Percentiles rank a stretch among this genome's conserved stretches.
Evolutionary conservation across 1,284 basidiomycete species (phyloP).

Genomic region (Melampsora allii-populina): DNA sequence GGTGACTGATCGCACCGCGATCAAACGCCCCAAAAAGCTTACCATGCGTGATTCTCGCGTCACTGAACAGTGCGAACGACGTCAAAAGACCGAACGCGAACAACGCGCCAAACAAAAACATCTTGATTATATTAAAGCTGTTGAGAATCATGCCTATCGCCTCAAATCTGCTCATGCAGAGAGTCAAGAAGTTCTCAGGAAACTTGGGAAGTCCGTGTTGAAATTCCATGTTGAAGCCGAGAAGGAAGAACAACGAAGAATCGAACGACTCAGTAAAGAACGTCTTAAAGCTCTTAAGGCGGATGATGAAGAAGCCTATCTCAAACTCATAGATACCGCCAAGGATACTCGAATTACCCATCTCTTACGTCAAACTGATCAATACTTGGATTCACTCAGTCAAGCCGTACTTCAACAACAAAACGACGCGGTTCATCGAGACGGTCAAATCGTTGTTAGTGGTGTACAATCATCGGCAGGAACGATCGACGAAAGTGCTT

Average conservation of each 20-base stretch:
- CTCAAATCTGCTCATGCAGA: slow-evolving; percentile 61
- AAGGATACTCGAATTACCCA: slow-evolving; percentile 99
- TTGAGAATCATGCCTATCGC: slow-evolving; percentile 79
- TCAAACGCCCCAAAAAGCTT: slow-evolving; percentile 82
- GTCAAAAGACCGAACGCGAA: slow-evolving; percentile 88
- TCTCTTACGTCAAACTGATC: slow-evolving; percentile 87
- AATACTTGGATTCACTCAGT: slow-evolving; percentile 90
- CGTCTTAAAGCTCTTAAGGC: slow-evolving; percentile 96
- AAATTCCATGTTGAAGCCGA: slow-evolving; percentile 56
- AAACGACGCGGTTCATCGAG: slow-evolving; percentile 64
- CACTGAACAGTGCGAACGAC: slow-evolving; percentile 85
- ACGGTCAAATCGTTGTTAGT: slow-evolving; percentile 48
- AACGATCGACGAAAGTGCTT: slow-evolving; percentile 49
- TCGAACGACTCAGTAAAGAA: slow-evolving; percentile 94
- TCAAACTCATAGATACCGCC: slow-evolving; percentile 98
- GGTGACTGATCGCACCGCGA: slow-evolving; percentile 77
- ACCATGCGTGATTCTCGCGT: slow-evolving; percentile 82
- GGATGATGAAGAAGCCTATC: slow-evolving; percentile 98
- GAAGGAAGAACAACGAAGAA: slow-evolving; percentile 60
- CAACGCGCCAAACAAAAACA: slow-evolving; percentile 94
- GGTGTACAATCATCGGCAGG: slow-evolving; percentile 7
- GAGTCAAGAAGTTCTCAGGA: slow-evolving; percentile 51
- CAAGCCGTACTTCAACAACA: slow-evolving; percentile 94
- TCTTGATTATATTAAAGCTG: slow-evolving; percentile 84
- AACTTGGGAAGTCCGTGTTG: slow-evolving; percentile 54